Conservation (phyloP, 2,329 filamentous ascomycete genomes). For the Epichloe sylvatica region DNA sequence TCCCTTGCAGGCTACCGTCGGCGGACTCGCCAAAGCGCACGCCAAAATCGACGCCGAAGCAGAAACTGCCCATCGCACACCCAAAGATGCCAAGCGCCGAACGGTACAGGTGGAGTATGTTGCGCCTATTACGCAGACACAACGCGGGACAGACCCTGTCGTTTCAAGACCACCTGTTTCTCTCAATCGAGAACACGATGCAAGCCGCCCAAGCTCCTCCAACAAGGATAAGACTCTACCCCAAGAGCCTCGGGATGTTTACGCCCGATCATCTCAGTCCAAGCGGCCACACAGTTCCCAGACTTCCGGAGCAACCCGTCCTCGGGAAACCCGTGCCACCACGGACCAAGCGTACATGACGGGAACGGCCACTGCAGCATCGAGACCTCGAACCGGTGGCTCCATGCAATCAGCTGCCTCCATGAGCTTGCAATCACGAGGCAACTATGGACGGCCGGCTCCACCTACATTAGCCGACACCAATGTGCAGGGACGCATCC, state of each 20-base stretch:
- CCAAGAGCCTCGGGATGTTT: constrained; percentile 39
- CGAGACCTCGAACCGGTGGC: constrained; percentile 64
- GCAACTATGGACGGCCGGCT: constrained; percentile 66
- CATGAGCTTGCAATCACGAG: constrained; percentile 52
- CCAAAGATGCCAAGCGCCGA: constrained; percentile 78
- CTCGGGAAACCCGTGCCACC: constrained; percentile 23
- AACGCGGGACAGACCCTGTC: constrained; percentile 41
- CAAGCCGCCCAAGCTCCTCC: constrained; percentile 18
- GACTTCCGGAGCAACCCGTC: constrained; percentile 15
- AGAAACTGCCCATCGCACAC: constrained; percentile 42
- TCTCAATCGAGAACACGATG: constrained; percentile 28
- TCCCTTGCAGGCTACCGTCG: constrained; percentile 32
- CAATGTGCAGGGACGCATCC: constrained; percentile 78
- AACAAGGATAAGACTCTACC: constrained; percentile 44
- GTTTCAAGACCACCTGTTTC: constrained; percentile 15
- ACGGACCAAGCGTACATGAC: constrained; percentile 30
- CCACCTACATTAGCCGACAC: constrained; percentile 78
- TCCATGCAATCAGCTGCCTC: constrained; percentile 59
- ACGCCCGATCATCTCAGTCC: constrained; percentile 22
- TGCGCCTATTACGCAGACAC: constrained; percentile 73
- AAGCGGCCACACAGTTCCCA: constrained; percentile 36
- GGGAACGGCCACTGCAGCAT: constrained; percentile 26
- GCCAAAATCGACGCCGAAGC: constrained; percentile 58
- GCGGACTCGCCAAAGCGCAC: constrained; percentile 58
- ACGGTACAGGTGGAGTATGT: constrained; percentile 98